phyloP scores from a whole-genome alignment of 176 grass and related monocot species.

The Guadua angustifolia region DNA sequence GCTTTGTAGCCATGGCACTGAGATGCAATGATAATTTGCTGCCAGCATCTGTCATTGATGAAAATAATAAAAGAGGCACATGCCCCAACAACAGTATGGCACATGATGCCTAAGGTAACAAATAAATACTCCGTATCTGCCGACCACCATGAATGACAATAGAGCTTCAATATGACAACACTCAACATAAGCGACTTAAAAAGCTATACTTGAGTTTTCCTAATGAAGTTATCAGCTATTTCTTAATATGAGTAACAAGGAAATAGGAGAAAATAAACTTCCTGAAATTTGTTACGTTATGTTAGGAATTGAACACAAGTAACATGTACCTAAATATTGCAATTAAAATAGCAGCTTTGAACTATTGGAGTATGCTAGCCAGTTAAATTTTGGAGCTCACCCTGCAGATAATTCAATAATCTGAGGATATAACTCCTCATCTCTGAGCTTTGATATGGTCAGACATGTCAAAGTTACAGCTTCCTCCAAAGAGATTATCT shows the following conservation, averaged over 20 bases:
- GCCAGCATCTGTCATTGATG: not conserved
- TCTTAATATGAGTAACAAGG: not conserved
- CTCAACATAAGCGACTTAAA: not conserved
- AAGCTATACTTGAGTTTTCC: not conserved
- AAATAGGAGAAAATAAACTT: not conserved
- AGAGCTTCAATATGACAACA: slow-evolving; percentile 17
- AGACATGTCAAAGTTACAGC: slow-evolving; percentile 68
- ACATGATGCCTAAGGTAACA: not conserved
- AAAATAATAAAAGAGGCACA: not conserved
- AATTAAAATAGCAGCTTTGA: slow-evolving; percentile 21
- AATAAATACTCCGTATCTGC: slow-evolving; percentile 12
- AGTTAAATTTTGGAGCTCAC: slow-evolving; percentile 51
- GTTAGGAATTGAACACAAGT: slow-evolving; percentile 37
- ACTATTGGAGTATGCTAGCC: slow-evolving; percentile 29
- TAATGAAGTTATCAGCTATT: slow-evolving; percentile 28
- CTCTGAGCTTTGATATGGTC: slow-evolving; percentile 84
- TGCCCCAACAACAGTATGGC: not conserved
- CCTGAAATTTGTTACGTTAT: slow-evolving; percentile 9
- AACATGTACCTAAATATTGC: not conserved
- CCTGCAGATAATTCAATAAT: slow-evolving; percentile 83
- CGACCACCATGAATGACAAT: slow-evolving; percentile 10
- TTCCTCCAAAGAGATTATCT: slow-evolving; percentile 85
- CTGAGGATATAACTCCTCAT: slow-evolving; percentile 93
- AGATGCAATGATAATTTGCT: slow-evolving; percentile 20
- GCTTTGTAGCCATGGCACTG: not conserved